Evolutionary conservation across 495 filamentous ascomycete genomes (phyloP).

Genomic region (Annulohypoxylon moriforme): DNA sequence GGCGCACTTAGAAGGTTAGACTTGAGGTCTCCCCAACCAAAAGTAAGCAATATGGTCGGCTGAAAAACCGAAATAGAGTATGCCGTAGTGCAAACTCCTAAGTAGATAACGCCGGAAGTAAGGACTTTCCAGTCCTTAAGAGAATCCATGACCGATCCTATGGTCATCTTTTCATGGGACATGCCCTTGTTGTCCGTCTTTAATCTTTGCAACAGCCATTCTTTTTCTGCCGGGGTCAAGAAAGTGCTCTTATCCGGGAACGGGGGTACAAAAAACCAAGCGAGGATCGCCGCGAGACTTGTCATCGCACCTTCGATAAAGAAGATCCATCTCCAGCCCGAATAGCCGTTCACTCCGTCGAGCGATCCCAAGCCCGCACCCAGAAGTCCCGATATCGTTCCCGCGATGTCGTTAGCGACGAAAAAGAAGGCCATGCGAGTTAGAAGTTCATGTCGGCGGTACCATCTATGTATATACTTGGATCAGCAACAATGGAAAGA

Average conservation of each 20-base stretch:
- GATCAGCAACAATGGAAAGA: too few species aligned
- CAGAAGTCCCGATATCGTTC: conserved; percentile 3
- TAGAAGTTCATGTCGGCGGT: conserved; percentile 7
- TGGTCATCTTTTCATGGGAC: conserved; percentile 5
- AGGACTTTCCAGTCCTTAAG: conserved; percentile 17
- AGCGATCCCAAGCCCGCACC: conserved; percentile 3
- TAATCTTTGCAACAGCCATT: conserved; percentile 3
- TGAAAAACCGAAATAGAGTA: conserved; percentile 9
- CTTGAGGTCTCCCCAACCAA: conserved; percentile 9
- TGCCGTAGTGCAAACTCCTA: conserved; percentile 1
- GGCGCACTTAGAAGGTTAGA: conserved; percentile 6
- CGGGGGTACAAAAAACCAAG: conserved; percentile 3
- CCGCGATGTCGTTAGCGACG: conserved; percentile 8
- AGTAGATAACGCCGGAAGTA: not conserved
- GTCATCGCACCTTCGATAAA: conserved; percentile 1
- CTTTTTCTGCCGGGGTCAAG: not conserved
- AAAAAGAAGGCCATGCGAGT: conserved; percentile 13
- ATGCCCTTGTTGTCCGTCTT: conserved; percentile 9
- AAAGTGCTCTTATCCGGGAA: not conserved
- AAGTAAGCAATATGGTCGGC: not conserved
- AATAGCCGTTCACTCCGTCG: not conserved
- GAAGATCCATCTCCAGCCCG: conserved; percentile 10
- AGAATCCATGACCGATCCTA: not conserved
- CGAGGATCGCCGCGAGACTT: conserved; percentile 1
- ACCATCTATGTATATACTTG: not conserved